Evolutionary conservation across 371 early-diverging fungal genomes (phyloP).

Genomic region (Apophysomyces variabilis): DNA sequence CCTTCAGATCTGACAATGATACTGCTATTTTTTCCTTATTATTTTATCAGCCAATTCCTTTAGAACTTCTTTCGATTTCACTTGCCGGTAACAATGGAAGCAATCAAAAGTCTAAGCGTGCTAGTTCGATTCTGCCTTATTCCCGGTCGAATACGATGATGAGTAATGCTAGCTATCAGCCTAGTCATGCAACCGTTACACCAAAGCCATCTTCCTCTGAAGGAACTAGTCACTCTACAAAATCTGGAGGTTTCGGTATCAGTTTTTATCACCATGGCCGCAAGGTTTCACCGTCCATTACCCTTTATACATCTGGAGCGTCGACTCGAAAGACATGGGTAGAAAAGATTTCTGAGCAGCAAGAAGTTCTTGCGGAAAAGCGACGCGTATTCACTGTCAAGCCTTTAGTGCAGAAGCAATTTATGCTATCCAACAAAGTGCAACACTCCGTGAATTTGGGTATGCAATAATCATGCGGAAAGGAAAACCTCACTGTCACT

Average conservation of each 20-base stretch:
- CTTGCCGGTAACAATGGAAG: slow-evolving; percentile 1
- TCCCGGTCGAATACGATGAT: slow-evolving; percentile 45
- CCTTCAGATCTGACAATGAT: too few relatives aligned
- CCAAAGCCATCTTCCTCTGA: slow-evolving; percentile 25
- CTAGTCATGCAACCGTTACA: slow-evolving; percentile 28
- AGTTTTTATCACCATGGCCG: slow-evolving; percentile 81
- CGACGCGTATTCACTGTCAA: slow-evolving; percentile 58
- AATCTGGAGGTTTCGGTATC: slow-evolving; percentile 57
- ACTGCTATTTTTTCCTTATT: too few relatives aligned
- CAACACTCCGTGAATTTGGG: slow-evolving; percentile 18
- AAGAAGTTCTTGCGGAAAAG: slow-evolving; percentile 17
- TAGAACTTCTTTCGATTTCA: slow-evolving; percentile 21
- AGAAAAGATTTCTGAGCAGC: slow-evolving; percentile 77
- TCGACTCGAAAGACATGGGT: slow-evolving; percentile 83
- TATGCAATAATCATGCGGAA: neutral
- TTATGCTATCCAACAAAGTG: slow-evolving; percentile 24
- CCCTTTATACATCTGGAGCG: slow-evolving; percentile 72
- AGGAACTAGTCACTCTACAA: slow-evolving; percentile 13
- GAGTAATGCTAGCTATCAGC: slow-evolving; percentile 44
- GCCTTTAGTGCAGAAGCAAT: slow-evolving; percentile 18
- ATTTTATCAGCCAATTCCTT: slow-evolving; percentile 21
- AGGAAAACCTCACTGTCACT: neutral
- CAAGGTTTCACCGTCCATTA: slow-evolving; percentile 61
- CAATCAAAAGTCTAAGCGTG: slow-evolving; percentile 15
- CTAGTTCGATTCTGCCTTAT: slow-evolving; percentile 6